Evolutionary conservation across 345 rosid species (phyloP), one percentile per base, ranked within the genome.

Genomic region (Leavenworthia alabamica): DNA sequence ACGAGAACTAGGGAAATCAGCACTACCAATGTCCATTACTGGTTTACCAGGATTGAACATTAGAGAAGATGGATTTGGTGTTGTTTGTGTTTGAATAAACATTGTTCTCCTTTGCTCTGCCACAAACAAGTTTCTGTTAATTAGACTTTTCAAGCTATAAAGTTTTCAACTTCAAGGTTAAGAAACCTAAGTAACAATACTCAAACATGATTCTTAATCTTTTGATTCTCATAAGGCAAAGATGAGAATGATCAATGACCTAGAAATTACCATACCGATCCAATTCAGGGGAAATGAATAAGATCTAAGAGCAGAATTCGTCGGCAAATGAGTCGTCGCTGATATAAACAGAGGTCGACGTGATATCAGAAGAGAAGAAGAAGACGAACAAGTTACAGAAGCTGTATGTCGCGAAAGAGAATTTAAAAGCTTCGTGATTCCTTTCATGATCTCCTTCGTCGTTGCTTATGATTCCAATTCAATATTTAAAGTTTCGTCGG

Each of bases 11-110:
- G 99, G 99, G 46, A 89, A 93, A 73, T 93, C 97, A 1, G 89
- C 70, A 51, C 99, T 93, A 5, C 99, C 99, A 36, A 81, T 80
- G 9, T 89, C 91, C 99, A 93, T 93, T 20, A 93, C 90, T 2
- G 88, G 78, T 77, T 85, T 85, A 42, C 97, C 97, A 7, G 97
- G 96, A 77, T 77, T 79, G 64, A 93, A 93, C 99, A 93, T 89
- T 19, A 93, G 79, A n/a, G 99, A 93, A 7, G 83, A 81, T 33
- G 99, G 97, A 64, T 93, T 93, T 14, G 99, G 99, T 1, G 99
- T 93, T 3, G 91, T 65, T 27, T 93, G 94, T 14, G 96, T 87
- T 75, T 93, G 86, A 44, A 89, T 87, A 77, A 85, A 93, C 96
- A 93, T 83, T 5, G 75, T 85, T 79, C 97, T 89, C 78, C 80